Percentiles rank a stretch among this genome's conserved stretches.
Conservation (phyloP, 2,329 filamentous ascomycete genomes). For the Thelonectria blattea region DNA sequence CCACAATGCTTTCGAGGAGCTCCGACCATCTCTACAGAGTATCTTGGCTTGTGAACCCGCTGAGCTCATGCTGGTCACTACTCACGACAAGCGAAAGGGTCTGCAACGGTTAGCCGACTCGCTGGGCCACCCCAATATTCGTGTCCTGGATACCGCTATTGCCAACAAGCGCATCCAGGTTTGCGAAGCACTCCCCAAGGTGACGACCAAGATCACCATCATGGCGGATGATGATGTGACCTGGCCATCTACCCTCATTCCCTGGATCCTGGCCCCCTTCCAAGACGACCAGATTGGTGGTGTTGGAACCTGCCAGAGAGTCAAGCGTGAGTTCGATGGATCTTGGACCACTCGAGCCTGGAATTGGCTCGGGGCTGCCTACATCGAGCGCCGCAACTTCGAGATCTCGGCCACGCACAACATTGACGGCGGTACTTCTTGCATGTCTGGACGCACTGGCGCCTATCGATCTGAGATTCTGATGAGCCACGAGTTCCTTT, state of each 20-base stretch:
- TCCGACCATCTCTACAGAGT: conserved; percentile 80
- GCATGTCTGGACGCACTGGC: conserved; percentile 92
- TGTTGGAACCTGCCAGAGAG: conserved; percentile 88
- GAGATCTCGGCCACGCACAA: conserved; percentile 96
- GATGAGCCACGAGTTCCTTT: conserved; percentile 81
- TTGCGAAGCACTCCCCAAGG: conserved; percentile 85
- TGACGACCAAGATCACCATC: conserved; percentile 83
- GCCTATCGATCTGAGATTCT: conserved; percentile 91
- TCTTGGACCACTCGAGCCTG: conserved; percentile 70
- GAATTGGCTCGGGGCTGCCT: conserved; percentile 90
- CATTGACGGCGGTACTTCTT: conserved; percentile 94
- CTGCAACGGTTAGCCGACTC: conserved; percentile 71
- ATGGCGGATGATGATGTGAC: conserved; percentile 97
- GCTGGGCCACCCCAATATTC: conserved; percentile 65
- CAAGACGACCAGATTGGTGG: conserved; percentile 84
- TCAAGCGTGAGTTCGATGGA: conserved; percentile 70
- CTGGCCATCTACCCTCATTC: conserved; percentile 84
- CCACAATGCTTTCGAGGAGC: conserved; percentile 82
- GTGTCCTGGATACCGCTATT: conserved; percentile 78
- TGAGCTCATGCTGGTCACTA: conserved; percentile 85
- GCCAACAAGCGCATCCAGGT: conserved; percentile 97
- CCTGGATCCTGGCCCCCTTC: conserved; percentile 92
- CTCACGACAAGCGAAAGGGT: conserved; percentile 75
- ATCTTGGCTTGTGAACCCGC: conserved; percentile 73
- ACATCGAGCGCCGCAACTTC: conserved; percentile 93